Base-by-base conservation (phyloP, 441 rosid genomes). In the Erodium texanum region DNA sequence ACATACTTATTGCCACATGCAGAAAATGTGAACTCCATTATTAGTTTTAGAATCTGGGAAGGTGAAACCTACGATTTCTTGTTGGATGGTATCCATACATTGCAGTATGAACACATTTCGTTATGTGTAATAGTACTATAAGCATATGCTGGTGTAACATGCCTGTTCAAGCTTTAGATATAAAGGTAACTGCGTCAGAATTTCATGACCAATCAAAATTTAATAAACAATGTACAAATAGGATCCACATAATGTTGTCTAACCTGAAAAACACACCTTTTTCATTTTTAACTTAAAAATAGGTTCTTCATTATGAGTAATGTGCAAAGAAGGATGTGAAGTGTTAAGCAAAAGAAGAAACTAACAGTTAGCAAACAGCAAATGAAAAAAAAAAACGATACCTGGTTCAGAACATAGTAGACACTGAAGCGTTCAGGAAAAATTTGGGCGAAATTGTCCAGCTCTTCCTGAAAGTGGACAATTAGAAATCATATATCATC, bases 351-450 rank as follows among this genome's bases (percentile, higher is more conserved):
- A 52, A 45, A 45, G 7, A 68, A 56, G 14, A 62, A n/a, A 61
- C 4, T 63, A 10, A 48, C 19, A 38, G 12, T 19, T 24, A 48
- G 3, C 19, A 68, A 32, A 14, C 27, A 63, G 7, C 20, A 38
- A 52, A 65, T 24, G 62, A 54, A 43, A 68, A 7, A 4, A 7
- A 4, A 41, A 45, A 27, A n/a, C 15, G 34, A 29, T 62, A 83
- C 82, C 82, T 80, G 75, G 72, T 83, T 83, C 70, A 83, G 70
- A 68, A 80, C 77, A 77, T 77, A 70, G 69, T 78, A 80, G 70
- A 83, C 45, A 24, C 43, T 65, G 67, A 80, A 78, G 56, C 79
- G 84, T 34, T 73, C 67, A 3, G 80, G 78, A 72, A 64, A 83
- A 22, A 41, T 70, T 27, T 52, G 52, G 8, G 77, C 69, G 54